Evolutionary conservation across 2,329 filamentous ascomycete genomes (phyloP), one percentile per base, ranked within the genome.

Genomic region (Sporothrix curviconia): DNA sequence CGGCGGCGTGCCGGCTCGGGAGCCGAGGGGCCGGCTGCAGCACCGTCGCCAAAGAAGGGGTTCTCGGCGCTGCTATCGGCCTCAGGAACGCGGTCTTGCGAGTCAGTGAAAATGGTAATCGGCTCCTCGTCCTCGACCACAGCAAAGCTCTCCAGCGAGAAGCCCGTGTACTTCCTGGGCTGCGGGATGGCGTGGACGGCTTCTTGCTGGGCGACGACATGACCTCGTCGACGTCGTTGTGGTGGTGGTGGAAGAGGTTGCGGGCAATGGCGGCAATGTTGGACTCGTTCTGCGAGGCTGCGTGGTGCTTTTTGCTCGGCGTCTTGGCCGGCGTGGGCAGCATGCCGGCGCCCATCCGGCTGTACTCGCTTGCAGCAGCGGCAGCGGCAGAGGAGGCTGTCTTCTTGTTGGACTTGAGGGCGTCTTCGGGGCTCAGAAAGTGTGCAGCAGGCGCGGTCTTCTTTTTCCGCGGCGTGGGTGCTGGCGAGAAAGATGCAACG

Each of bases 271-370:
- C 71, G 50, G 75, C 74, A 57, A 85, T 76, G 50, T 76, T 76
- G 60, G 77, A 74, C 53, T 75, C 71, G 25, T 75, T 75, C 66
- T 80, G 76, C 65, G 75, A 73, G 17, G 75, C 76, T 15, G 75
- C 75, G 42, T 61, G 61, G 47, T 79, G 76, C 74, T 87, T 89
- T 70, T 80, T 79, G 3, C 78, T 68, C 1, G 84, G 89, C 3
- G 89, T 92, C 74, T 92, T 92, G 62, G 84, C 81, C 2, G 89
- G 89, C 3, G 89, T 92, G 15, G 86, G 87, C 46, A 92, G 80
- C 79, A 89, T 87, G 61, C 76, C 78, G 56, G 68, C 50, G 15
- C 61, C 59, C 55, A 59, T 64, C 56, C 71, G 71, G 47, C 70
- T 63, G 25, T 64, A 60, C 44, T 56, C 70, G 69, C 44, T 59